phyloP scores from a whole-genome alignment of 2,329 filamentous ascomycete genomes.

The Diplodia intermedia region DNA sequence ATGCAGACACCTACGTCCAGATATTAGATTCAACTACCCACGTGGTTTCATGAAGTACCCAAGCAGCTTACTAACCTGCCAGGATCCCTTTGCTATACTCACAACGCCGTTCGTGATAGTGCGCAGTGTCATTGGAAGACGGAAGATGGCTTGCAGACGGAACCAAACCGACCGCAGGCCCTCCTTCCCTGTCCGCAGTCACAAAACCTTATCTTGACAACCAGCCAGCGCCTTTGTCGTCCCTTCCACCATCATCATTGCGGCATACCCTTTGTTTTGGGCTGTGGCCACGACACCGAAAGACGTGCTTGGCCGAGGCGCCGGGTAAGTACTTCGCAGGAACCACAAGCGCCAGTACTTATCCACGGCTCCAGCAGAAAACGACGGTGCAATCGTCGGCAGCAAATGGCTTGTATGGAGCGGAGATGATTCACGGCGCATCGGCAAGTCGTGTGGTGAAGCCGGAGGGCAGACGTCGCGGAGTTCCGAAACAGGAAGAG shows the following conservation, averaged over 20 bases:
- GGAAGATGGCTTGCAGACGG: not conserved
- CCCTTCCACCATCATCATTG: too few relatives aligned
- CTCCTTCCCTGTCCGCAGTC: not conserved
- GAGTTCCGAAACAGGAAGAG: not conserved
- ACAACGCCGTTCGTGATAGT: not conserved
- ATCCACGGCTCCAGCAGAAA: not conserved
- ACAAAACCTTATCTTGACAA: not conserved
- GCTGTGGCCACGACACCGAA: too few relatives aligned
- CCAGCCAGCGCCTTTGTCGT: not conserved
- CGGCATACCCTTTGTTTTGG: too few relatives aligned
- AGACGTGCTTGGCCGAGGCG: not conserved
- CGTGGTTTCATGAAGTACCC: too few relatives aligned
- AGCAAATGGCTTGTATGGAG: not conserved
- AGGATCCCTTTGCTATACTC: not conserved
- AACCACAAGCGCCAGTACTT: not conserved
- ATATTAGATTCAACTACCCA: too few relatives aligned
- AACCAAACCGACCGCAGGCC: not conserved
- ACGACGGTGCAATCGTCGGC: not conserved
- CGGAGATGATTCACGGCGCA: too few relatives aligned
- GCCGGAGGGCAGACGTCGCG: not conserved
- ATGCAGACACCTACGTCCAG: too few relatives aligned
- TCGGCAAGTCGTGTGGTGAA: not conserved
- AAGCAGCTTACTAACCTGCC: not conserved
- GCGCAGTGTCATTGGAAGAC: not conserved
- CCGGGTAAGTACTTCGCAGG: not conserved